phyloP scores from a whole-genome alignment of 2,329 filamentous ascomycete genomes.

The Colletotrichum higginsianum region DNA sequence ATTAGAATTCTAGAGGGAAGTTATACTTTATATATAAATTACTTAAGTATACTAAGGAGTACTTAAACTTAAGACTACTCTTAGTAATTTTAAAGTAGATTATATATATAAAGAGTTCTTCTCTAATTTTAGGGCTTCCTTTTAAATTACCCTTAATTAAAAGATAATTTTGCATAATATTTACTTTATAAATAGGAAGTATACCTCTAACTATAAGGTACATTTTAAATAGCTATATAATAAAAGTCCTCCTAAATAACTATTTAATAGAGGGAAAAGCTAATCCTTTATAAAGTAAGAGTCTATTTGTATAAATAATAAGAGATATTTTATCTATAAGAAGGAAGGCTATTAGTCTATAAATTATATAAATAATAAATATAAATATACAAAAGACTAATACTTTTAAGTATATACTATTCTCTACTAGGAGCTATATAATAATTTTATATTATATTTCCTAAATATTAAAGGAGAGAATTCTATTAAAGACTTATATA shows the following conservation, averaged over 20 bases:
- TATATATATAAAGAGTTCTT: not conserved
- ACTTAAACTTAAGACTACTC: not conserved
- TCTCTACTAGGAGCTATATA: too few species aligned
- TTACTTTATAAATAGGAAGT: not conserved
- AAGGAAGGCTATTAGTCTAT: not conserved
- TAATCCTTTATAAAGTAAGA: too few species aligned
- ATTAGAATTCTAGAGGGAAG: not conserved
- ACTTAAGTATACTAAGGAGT: not conserved
- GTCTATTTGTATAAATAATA: too few species aligned
- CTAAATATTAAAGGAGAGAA: too few species aligned
- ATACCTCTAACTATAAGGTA: not conserved
- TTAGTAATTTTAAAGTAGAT: not conserved
- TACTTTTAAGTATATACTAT: not conserved
- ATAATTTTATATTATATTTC: too few species aligned
- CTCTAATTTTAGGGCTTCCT: not conserved
- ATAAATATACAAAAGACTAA: not conserved
- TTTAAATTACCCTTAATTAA: not conserved
- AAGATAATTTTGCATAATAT: not conserved
- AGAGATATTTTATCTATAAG: not conserved
- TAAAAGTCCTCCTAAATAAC: not conserved
- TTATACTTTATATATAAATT: not conserved
- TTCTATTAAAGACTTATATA: too few species aligned
- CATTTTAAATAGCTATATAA: not conserved
- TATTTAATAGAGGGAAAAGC: too few species aligned
- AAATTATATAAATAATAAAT: not conserved